Evolutionary conservation across 257 asterid species (phyloP).

Genomic region (Nicotiana noctiflora): DNA sequence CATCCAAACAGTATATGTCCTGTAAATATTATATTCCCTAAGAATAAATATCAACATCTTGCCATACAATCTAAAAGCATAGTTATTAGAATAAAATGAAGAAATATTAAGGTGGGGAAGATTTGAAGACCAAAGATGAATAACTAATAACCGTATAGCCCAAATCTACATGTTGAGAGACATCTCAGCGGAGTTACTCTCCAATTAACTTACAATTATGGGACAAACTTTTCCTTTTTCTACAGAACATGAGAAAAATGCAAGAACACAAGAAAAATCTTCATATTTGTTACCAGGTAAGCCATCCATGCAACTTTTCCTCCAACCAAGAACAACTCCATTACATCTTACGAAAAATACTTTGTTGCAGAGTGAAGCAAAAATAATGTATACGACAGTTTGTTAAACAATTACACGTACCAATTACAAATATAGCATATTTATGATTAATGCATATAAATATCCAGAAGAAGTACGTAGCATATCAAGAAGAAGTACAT

Average conservation of each 20-base stretch:
- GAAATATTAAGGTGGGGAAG: not conserved
- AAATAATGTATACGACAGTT: too few relatives aligned
- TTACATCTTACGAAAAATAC: too few relatives aligned
- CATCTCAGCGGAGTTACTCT: not conserved
- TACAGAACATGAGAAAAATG: not conserved
- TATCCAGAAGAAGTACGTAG: too few relatives aligned
- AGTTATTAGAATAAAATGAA: not conserved
- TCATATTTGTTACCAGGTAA: conserved; percentile 56
- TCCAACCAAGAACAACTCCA: conserved; percentile 71
- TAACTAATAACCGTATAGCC: not conserved
- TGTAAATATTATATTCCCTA: conserved; percentile 23
- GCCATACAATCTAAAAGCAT: not conserved
- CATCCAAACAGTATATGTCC: conserved; percentile 95
- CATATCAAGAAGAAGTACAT: too few relatives aligned
- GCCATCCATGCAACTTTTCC: conserved; percentile 99
- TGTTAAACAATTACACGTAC: too few relatives aligned
- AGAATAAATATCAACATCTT: not conserved
- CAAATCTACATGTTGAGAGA: not conserved
- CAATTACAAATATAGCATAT: too few relatives aligned
- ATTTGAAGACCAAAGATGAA: not conserved
- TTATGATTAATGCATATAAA: too few relatives aligned
- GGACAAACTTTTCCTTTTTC: not conserved
- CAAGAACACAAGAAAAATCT: not conserved
- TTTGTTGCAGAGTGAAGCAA: too few relatives aligned
- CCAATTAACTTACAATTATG: not conserved